phyloP scores from a whole-genome alignment of 768 basidiomycete genomes.

The Termitomyces sp. region DNA sequence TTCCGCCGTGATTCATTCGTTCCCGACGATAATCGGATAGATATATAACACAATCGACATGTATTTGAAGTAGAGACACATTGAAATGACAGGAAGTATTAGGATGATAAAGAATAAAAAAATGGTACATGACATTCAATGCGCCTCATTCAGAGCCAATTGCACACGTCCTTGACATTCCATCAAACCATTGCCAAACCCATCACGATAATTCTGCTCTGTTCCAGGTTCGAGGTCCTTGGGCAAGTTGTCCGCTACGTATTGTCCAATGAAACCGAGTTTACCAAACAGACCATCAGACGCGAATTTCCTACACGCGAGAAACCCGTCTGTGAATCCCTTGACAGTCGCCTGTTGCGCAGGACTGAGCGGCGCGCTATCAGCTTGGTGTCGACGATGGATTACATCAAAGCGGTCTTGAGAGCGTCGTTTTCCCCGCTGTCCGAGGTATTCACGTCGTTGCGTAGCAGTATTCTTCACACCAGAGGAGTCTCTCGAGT shows the following conservation, averaged over 20 bases:
- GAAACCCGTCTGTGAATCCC: constrained; percentile 60
- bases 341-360: constrained; percentile 20
- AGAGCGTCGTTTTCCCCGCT: background rate
- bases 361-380: constrained; percentile 13
- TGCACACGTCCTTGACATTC: constrained; percentile 8
- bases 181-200: constrained; percentile 43
- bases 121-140: background rate
- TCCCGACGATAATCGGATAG: background rate
- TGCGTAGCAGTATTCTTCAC: background rate
- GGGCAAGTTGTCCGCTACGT: constrained; percentile 44
- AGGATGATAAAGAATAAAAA: background rate
- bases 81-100: background rate
- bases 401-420: constrained; percentile 24
- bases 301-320: constrained; percentile 52
- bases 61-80: background rate
- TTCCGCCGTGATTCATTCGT: background rate
- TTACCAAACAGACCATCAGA: constrained; percentile 34
- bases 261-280: constrained; percentile 60
- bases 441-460: background rate
- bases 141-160: background rate
- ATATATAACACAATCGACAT: background rate
- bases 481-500: background rate
- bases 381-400: constrained; percentile 12
- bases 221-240: constrained; percentile 29
- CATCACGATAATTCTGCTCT: constrained; percentile 38